Percentiles rank a stretch among this genome's conserved stretches.
Evolutionary conservation across 176 grass and related monocot genomes (phyloP).

Genomic region (Avena eriantha): DNA sequence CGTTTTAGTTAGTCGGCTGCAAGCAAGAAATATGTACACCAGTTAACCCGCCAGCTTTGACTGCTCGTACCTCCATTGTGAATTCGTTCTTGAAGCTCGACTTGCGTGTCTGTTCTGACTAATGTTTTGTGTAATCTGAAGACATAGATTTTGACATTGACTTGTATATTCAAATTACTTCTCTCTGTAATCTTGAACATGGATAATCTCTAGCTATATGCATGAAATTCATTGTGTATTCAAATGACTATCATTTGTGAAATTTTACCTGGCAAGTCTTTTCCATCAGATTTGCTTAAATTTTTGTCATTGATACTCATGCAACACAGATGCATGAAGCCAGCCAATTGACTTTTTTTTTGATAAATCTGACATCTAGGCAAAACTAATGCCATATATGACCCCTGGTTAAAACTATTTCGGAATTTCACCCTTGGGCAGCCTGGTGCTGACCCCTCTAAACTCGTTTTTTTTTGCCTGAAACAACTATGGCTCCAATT

Average conservation of each 20-base stretch:
- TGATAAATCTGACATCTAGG: too few relatives aligned
- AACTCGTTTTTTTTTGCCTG: too few relatives aligned
- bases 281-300: background rate
- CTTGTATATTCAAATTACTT: background rate
- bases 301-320: background rate
- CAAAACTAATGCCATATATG: too few relatives aligned
- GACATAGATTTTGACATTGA: constrained; percentile 17
- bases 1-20: constrained; percentile 20
- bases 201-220: background rate
- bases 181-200: background rate
- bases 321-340: background rate
- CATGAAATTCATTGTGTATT: background rate
- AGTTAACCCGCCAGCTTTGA: constrained; percentile 30
- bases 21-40: constrained; percentile 30
- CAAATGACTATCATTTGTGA: background rate
- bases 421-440: too few relatives aligned
- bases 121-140: constrained; percentile 32
- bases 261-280: background rate
- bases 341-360: background rate
- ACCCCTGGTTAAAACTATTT: too few relatives aligned
- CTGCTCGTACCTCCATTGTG: constrained; percentile 35
- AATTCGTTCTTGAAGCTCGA: constrained; percentile 19
- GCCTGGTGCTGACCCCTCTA: too few relatives aligned
- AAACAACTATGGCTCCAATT: too few relatives aligned
- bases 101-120: background rate